These are phyloP conservation scores for Trifolium pratense DNA, from an alignment of 306 rosid species.

Conservation along the genomic window DNA sequence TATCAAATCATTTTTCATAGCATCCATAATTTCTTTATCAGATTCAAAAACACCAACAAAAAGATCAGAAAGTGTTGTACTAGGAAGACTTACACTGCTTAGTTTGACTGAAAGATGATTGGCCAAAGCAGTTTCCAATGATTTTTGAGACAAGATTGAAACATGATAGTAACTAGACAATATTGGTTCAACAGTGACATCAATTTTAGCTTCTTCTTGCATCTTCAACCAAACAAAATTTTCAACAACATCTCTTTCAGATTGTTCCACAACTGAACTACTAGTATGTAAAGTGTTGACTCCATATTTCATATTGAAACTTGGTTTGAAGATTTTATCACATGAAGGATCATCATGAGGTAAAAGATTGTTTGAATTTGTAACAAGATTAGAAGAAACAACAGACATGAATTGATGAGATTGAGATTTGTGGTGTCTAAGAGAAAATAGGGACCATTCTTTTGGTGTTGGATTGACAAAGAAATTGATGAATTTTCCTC, in stretches of 20 bases:
- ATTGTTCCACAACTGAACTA: slow-evolving; percentile 35
- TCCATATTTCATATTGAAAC: slow-evolving; percentile 23
- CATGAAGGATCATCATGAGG: not conserved
- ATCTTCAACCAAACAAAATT: slow-evolving; percentile 64
- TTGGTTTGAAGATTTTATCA: slow-evolving; percentile 43
- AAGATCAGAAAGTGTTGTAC: slow-evolving; percentile 53
- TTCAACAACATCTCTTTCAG: slow-evolving; percentile 22
- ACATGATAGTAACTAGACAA: slow-evolving; percentile 55
- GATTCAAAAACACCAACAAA: slow-evolving; percentile 51
- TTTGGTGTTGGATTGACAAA: slow-evolving; percentile 35
- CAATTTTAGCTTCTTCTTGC: slow-evolving; percentile 67
- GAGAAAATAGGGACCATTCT: slow-evolving; percentile 13
- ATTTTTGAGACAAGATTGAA: slow-evolving; percentile 61
- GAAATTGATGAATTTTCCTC: slow-evolving; percentile 19
- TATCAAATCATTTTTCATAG: slow-evolving; percentile 55
- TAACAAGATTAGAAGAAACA: slow-evolving; percentile 32
- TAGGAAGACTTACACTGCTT: slow-evolving; percentile 56
- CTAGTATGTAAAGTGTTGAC: slow-evolving; percentile 39
- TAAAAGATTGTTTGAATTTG: slow-evolving; percentile 31
- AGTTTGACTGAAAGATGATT: slow-evolving; percentile 65
- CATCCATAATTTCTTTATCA: slow-evolving; percentile 47
- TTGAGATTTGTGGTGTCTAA: not conserved
- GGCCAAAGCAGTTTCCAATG: slow-evolving; percentile 63
- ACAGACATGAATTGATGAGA: slow-evolving; percentile 45
- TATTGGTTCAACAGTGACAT: slow-evolving; percentile 63